Conservation (phyloP, 2,329 filamentous ascomycete genomes). For the Fusarium penzigii region DNA sequence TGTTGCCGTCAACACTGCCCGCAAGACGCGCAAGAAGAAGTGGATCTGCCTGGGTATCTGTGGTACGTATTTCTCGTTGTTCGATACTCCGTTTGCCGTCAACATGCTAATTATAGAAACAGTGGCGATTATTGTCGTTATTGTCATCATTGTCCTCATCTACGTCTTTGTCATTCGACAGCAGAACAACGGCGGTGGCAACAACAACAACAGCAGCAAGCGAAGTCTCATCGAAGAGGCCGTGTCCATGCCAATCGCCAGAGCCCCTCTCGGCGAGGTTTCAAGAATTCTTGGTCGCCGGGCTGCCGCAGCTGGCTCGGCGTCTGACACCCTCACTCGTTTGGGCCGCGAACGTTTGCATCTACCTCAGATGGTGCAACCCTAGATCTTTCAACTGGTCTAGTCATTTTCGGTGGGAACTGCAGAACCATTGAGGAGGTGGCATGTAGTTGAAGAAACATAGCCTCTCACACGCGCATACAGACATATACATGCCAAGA, state of each 20-base stretch:
- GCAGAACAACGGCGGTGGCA: slow-evolving; percentile 10
- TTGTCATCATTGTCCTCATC: slow-evolving; percentile 53
- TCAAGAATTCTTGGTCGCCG: slow-evolving; percentile 17
- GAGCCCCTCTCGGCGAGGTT: slow-evolving; percentile 17
- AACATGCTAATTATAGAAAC: slow-evolving; percentile 27
- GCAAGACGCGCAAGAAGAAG: slow-evolving; percentile 87
- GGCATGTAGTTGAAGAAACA: neutral
- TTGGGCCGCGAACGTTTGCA: slow-evolving; percentile 24
- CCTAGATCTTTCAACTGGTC: slow-evolving; percentile 3
- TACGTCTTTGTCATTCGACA: slow-evolving; percentile 46
- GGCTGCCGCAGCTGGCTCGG: slow-evolving; percentile 5
- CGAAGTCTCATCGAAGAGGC: slow-evolving; percentile 31
- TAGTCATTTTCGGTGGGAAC: neutral
- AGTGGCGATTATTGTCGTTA: slow-evolving; percentile 55
- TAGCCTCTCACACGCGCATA: too few species aligned
- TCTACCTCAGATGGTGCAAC: slow-evolving; percentile 26
- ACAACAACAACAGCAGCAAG: slow-evolving; percentile 30
- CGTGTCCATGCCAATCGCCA: slow-evolving; percentile 24
- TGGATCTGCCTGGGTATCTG: slow-evolving; percentile 88
- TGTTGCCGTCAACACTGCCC: slow-evolving; percentile 78
- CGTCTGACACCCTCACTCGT: slow-evolving; percentile 14
- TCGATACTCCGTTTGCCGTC: neutral
- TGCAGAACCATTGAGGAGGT: neutral
- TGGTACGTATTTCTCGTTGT: slow-evolving; percentile 42
- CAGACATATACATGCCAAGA: neutral